These are phyloP conservation scores for Parmelia sp. DNA, from an alignment of 495 filamentous ascomycete genomes.

Conservation along the genomic window DNA sequence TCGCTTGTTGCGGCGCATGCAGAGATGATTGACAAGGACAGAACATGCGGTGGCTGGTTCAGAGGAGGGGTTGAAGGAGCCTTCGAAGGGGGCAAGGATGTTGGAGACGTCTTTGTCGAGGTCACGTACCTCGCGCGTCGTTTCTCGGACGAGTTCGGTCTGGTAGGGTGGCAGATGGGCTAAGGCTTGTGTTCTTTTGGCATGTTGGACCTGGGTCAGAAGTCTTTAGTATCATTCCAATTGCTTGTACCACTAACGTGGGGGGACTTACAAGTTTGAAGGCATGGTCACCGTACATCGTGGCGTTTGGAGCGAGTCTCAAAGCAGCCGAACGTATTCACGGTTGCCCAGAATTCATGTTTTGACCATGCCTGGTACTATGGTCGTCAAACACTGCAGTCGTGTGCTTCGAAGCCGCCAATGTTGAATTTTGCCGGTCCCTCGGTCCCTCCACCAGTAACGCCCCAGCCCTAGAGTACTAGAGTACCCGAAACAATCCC, in stretches of 20 bases:
- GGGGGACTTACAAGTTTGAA: constrained; percentile 32
- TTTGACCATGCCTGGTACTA: neutral
- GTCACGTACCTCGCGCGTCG: constrained; percentile 88
- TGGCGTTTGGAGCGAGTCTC: neutral
- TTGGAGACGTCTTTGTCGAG: constrained; percentile 82
- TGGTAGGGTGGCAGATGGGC: constrained; percentile 87
- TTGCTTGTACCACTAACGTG: neutral
- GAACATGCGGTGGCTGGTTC: constrained; percentile 81
- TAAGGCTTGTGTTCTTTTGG: constrained; percentile 89
- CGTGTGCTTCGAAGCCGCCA: neutral
- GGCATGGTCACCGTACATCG: constrained; percentile 23
- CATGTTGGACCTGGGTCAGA: constrained; percentile 76
- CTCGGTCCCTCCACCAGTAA: too few relatives aligned
- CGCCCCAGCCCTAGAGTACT: too few relatives aligned
- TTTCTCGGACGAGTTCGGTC: constrained; percentile 79
- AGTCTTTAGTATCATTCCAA: constrained; percentile 6
- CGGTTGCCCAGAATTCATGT: neutral
- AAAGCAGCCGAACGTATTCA: neutral
- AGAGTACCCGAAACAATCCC: too few relatives aligned
- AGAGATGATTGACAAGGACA: constrained; percentile 86
- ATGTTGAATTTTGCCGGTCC: neutral
- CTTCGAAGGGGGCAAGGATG: constrained; percentile 74
- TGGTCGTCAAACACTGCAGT: neutral
- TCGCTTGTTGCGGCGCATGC: constrained; percentile 93
- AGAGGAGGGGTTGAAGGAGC: constrained; percentile 75